Evolutionary conservation across 495 filamentous ascomycete species (phyloP), one percentile per base, ranked within the genome.

Genomic region (Neurospora sp.): DNA sequence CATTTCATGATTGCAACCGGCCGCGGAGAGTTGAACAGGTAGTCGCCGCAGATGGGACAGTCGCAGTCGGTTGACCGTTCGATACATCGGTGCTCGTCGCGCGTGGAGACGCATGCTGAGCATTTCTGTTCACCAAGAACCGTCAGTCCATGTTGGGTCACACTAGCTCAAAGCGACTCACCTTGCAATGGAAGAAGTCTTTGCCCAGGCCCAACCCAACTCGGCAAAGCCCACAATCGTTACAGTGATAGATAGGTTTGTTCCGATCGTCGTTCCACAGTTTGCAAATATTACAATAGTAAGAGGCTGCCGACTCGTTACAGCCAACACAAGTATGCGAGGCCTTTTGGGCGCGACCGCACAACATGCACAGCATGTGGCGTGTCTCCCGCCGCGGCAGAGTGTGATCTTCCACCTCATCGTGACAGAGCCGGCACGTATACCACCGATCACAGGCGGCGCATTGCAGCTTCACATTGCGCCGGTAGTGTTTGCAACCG

Each of bases 331-430:
- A 99, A 48, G 88, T 85, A 73, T 96, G 91, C 40, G 87, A 87
- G 16, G 93, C 96, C 69, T 89, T 88, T 77, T 99, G 96, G 12
- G 96, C 90, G 76, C 90, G 90, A 12, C 90, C 90, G 82, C 96
- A 99, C 39, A 94, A 86, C 96, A 99, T 99, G 83, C 96, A 99
- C 27, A 98, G 86, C 96, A 99, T 99, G 79, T 98, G 91, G 81
- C 91, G 91, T 37, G 94, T 98, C 74, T 92, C 91, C 69, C 88
- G 89, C 65, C 96, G 90, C 77, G 91, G 88, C 71, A 99, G 85
- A 76, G 82, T 85, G 82, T 99, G 96, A 77, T 94, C 90, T 79
- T 98, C 92, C 31, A 86, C 87, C 59, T 89, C 90, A 76, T 99
- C 94, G 79, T 99, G 96, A 79, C 96, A 99, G 79, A 97, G 91